phyloP scores from a whole-genome alignment of 441 rosid species.

The Populus hybrid region DNA sequence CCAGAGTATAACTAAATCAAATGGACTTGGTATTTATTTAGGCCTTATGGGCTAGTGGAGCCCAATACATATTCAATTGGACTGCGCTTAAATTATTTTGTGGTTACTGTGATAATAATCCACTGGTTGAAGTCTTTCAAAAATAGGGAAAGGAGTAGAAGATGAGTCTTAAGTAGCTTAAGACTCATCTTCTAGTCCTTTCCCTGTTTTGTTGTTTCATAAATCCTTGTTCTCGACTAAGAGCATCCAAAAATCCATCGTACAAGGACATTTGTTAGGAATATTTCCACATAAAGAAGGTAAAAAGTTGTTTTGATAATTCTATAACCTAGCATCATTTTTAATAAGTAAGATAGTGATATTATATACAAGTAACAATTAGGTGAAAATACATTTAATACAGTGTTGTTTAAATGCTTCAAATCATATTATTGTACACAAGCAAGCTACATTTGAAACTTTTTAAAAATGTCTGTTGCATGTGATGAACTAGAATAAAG shows the following conservation, averaged over 20 bases:
- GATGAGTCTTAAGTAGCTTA: no score
- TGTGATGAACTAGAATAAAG: neutral
- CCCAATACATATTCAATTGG: no score
- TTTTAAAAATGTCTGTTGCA: no score
- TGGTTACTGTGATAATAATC: no score
- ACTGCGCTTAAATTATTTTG: no score
- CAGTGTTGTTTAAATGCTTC: neutral
- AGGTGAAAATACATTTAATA: neutral
- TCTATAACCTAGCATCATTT: neutral
- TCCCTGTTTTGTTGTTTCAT: neutral
- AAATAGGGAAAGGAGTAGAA: no score
- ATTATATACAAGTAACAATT: neutral
- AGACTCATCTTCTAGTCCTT: no score
- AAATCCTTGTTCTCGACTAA: neutral
- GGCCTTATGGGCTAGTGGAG: no score
- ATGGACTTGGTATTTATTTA: no score
- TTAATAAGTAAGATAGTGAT: neutral
- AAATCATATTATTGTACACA: neutral
- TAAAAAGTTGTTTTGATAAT: neutral
- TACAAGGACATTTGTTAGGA: neutral
- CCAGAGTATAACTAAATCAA: no score
- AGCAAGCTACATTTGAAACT: no score
- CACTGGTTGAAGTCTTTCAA: no score
- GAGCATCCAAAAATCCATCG: neutral
- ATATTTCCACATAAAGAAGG: neutral